Evolutionary conservation across 495 filamentous ascomycete species (phyloP).

Genomic region (Lasiosphaeria hispida): DNA sequence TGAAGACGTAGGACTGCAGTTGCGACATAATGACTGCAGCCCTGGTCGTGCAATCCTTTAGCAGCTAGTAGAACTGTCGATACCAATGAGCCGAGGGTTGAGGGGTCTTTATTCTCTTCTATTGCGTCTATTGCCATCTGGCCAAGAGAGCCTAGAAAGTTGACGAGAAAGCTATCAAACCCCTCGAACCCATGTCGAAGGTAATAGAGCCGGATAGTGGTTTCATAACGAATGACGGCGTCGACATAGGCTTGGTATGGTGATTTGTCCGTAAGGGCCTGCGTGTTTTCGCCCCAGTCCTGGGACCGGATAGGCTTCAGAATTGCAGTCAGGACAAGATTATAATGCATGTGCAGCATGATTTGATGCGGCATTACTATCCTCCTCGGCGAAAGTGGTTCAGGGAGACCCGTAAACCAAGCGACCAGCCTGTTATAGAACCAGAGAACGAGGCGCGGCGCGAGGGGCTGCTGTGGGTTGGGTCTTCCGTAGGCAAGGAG

Average conservation of each 20-base stretch:
- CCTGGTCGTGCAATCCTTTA: conserved; percentile 40
- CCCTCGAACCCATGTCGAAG: conserved; percentile 41
- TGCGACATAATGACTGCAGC: conserved; percentile 29
- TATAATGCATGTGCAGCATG: conserved; percentile 34
- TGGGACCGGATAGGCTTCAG: conserved; percentile 21
- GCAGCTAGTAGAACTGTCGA: conserved; percentile 35
- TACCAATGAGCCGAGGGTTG: conserved; percentile 25
- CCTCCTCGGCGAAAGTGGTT: conserved; percentile 31
- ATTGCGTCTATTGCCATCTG: conserved; percentile 31
- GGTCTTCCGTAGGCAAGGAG: conserved; percentile 16
- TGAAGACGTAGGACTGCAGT: conserved; percentile 24
- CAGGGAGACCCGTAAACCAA: conserved; percentile 34
- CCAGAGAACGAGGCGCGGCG: conserved; percentile 5
- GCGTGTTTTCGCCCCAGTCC: conserved; percentile 16
- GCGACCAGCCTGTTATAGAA: conserved; percentile 27
- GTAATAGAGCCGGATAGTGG: conserved; percentile 40
- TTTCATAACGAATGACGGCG: conserved; percentile 32
- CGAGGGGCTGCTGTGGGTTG: not conserved
- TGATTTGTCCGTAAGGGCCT: not conserved
- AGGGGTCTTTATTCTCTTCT: conserved; percentile 10
- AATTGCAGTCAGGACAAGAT: conserved; percentile 24
- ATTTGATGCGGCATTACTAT: conserved; percentile 38
- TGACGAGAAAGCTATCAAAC: conserved; percentile 33
- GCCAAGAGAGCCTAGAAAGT: conserved; percentile 32
- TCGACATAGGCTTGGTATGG: conserved; percentile 25